These are phyloP conservation scores for Penicillium paradoxum DNA, from an alignment of 495 filamentous ascomycete species.

Conservation along the genomic window DNA sequence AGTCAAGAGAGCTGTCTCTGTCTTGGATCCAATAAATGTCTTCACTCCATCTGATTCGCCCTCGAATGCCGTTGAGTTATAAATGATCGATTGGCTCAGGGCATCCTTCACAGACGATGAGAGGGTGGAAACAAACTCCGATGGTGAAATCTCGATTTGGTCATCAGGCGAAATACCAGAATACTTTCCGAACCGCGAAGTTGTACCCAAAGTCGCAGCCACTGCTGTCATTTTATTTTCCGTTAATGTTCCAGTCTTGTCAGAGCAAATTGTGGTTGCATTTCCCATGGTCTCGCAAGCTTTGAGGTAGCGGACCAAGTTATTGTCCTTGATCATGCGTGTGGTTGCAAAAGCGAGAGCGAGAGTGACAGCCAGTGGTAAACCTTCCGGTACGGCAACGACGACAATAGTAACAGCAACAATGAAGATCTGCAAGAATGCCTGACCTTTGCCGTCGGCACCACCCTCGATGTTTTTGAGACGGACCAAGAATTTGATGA, in stretches of 20 bases:
- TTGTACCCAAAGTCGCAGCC: conserved; percentile 67
- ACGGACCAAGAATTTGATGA: conserved; percentile 79
- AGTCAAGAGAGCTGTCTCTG: conserved; percentile 75
- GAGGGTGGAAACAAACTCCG: conserved; percentile 58
- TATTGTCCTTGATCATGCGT: conserved; percentile 93
- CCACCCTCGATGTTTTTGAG: conserved; percentile 49
- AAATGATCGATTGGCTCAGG: conserved; percentile 66
- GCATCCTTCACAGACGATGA: conserved; percentile 55
- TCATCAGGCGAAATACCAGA: conserved; percentile 22
- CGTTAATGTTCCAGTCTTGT: conserved; percentile 95
- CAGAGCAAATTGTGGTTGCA: conserved; percentile 91
- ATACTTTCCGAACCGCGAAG: conserved; percentile 62
- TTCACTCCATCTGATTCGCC: conserved; percentile 62
- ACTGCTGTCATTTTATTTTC: conserved; percentile 91
- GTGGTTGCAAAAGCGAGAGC: conserved; percentile 93
- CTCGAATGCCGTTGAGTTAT: conserved; percentile 90
- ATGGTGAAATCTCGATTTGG: conserved; percentile 42
- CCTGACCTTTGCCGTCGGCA: conserved; percentile 73
- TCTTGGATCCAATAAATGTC: conserved; percentile 83
- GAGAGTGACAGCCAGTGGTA: conserved; percentile 88
- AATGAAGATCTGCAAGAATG: conserved; percentile 90
- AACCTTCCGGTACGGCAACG: conserved; percentile 89
- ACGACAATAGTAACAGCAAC: conserved; percentile 93
- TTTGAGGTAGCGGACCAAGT: conserved; percentile 81
- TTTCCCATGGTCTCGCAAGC: conserved; percentile 99